Base-by-base conservation (phyloP, 2,329 filamentous ascomycete genomes). In the Curvularia lunata region DNA sequence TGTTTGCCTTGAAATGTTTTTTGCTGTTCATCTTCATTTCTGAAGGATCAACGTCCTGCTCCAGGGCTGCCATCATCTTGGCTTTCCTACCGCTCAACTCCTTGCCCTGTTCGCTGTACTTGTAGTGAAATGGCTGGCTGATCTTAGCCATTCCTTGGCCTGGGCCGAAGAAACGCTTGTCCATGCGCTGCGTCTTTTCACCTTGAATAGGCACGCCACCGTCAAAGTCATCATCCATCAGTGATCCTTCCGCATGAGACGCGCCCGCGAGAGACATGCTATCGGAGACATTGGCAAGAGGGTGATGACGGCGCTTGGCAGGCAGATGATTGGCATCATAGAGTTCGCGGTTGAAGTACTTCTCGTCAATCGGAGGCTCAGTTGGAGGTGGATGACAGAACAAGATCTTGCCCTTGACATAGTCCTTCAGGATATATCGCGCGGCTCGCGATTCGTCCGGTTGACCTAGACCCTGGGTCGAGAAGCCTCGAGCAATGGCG, bases 391-490 rank as follows among this genome's bases (percentile, higher is more conserved):
- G 93, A 69, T 94, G 89, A 66, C 92, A 95, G 80, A 90, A 98
- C 5, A 98, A 85, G 0, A 99, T 85, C 79, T 97, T 98, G 62
- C 95, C 95, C 74, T 90, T 96, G 67, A 99, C 95, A 72, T 98
- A 99, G 79, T 99, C 95, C 76, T 99, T 99, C 25, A 99, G 85
- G 16, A 99, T 84, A 67, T 91, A 90, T 52, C 95, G 86, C 4
- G 94, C 92, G 6, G 95, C 95, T 68, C 95, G 86, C 1, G 92
- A 96, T 80, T 97, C 92, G 70, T 99, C 95, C 0, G 95, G 94
- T 72, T 95, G 91, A 8, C 95, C 94, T 32, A 91, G 85, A 70
- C 95, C 95, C 52, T 91, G 88, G 5, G 93, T 97, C 56, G 90
- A 88, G 80, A 96, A 99, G 10, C 95, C 95, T 74, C 96, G 84